Conservation (phyloP, 108 stramenopile species). For the Licmophora abbreviata region DNA sequence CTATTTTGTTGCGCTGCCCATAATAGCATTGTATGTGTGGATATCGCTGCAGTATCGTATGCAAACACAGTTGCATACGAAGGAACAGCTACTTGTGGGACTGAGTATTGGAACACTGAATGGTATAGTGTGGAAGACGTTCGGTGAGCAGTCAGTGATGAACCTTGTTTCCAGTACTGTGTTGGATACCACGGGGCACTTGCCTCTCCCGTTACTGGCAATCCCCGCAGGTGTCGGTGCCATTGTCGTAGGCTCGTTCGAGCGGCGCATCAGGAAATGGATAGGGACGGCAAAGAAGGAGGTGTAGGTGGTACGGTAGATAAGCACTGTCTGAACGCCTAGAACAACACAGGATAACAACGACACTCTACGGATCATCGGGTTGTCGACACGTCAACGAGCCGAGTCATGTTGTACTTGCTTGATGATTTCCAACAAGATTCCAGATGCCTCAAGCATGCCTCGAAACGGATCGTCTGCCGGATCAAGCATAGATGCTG, state of each 20-base stretch:
- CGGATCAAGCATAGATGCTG: neutral
- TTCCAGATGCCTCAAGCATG: constrained; percentile 21
- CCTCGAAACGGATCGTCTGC: constrained; percentile 18
- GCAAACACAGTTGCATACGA: constrained; percentile 47
- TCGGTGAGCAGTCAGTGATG: constrained; percentile 26
- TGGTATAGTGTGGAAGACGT: constrained; percentile 49
- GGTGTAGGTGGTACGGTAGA: no score
- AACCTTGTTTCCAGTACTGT: constrained; percentile 14
- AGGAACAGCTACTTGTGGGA: constrained; percentile 66
- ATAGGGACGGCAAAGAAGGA: no score
- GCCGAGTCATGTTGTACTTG: constrained; percentile 12
- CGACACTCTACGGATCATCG: no score
- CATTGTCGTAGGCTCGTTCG: constrained; percentile 66
- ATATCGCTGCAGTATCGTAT: constrained; percentile 66
- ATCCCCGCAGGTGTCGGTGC: constrained; percentile 63
- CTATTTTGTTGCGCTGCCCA: constrained; percentile 6
- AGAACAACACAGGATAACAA: no score
- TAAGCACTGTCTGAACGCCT: no score
- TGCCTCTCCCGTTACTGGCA: constrained; percentile 37
- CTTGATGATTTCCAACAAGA: constrained; percentile 24
- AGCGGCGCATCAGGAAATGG: constrained; percentile 64
- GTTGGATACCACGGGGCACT: constrained; percentile 34
- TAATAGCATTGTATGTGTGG: constrained; percentile 30
- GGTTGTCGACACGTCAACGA: no score
- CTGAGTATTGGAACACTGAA: constrained; percentile 43